These are phyloP conservation scores for Aureobasidium pullulans DNA, from an alignment of 2,329 filamentous ascomycete genomes.

Conservation along the genomic window DNA sequence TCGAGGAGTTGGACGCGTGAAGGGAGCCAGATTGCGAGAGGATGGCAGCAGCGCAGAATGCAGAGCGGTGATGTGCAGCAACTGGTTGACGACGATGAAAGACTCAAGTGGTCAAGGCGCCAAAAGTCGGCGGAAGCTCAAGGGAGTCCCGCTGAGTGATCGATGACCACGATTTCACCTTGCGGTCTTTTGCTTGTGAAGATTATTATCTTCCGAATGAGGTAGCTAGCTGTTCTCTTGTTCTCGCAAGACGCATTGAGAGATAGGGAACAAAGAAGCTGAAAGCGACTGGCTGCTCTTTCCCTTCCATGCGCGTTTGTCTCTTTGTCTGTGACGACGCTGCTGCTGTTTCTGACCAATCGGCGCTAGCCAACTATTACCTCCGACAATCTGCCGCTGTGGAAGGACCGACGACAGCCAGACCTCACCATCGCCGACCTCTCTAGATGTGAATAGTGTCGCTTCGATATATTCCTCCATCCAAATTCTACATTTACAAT, in stretches of 20 bases:
- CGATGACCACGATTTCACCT: not conserved
- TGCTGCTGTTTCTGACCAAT: conserved; percentile 3
- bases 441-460: not conserved
- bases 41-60: conserved; percentile 3
- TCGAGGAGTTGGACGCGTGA: not conserved
- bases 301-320: not conserved
- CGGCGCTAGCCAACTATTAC: not conserved
- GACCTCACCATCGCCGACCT: conserved; percentile 18
- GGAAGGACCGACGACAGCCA: not conserved
- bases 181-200: not conserved
- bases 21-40: not conserved
- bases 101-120: conserved; percentile 10
- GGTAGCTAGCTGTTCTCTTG: not conserved
- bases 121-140: conserved; percentile 2
- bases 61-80: conserved; percentile 8
- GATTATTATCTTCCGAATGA: not conserved
- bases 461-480: not conserved
- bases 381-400: conserved; percentile 2
- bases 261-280: not conserved
- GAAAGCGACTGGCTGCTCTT: not conserved
- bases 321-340: not conserved
- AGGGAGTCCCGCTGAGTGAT: not conserved
- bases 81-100: conserved; percentile 12
- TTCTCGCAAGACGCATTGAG: conserved; percentile 1
- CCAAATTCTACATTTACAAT: conserved; percentile 33